Percentiles rank a stretch among this genome's conserved stretches.
These are phyloP conservation scores for Grosmannia huntii DNA, from an alignment of 2,329 filamentous ascomycete species.

Conservation along the genomic window DNA sequence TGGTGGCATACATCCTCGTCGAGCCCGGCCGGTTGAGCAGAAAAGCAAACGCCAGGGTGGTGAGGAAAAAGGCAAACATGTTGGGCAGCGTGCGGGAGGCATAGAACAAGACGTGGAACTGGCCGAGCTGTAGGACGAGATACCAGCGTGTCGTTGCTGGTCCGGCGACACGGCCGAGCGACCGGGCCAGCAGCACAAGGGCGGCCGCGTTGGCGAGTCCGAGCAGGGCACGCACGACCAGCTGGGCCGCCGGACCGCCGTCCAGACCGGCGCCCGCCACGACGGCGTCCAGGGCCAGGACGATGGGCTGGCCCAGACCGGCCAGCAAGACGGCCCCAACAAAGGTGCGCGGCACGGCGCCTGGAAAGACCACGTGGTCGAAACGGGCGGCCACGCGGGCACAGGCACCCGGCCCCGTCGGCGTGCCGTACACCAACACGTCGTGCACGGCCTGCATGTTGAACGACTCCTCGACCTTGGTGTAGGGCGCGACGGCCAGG, in stretches of 20 bases:
- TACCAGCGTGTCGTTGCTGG: slow-evolving; percentile 63
- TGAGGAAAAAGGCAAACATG: slow-evolving; percentile 86
- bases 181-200: slow-evolving; percentile 51
- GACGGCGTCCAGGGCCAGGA: slow-evolving; percentile 31
- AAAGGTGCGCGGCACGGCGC: slow-evolving; percentile 84
- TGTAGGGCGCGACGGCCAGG: slow-evolving; percentile 68
- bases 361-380: slow-evolving; percentile 84
- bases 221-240: slow-evolving; percentile 61
- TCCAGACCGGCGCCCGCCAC: not conserved
- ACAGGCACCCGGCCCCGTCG: slow-evolving; percentile 35
- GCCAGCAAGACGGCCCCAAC: slow-evolving; percentile 68
- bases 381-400: slow-evolving; percentile 50
- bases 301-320: slow-evolving; percentile 54
- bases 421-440: slow-evolving; percentile 69
- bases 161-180: slow-evolving; percentile 57
- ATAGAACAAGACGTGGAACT: slow-evolving; percentile 92
- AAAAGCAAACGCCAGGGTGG: slow-evolving; percentile 34
- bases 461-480: slow-evolving; percentile 98
- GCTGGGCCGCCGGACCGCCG: slow-evolving; percentile 32
- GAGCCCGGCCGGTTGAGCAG: slow-evolving; percentile 2
- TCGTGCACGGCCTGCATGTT: slow-evolving; percentile 92
- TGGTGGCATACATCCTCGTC: too few species aligned
- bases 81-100: slow-evolving; percentile 85
- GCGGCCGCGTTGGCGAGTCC: slow-evolving; percentile 62
- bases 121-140: slow-evolving; percentile 59